Percentiles rank a stretch among this genome's conserved stretches.
Conservation (phyloP, 176 grass and related monocot species). For the Carex kokanica region DNA sequence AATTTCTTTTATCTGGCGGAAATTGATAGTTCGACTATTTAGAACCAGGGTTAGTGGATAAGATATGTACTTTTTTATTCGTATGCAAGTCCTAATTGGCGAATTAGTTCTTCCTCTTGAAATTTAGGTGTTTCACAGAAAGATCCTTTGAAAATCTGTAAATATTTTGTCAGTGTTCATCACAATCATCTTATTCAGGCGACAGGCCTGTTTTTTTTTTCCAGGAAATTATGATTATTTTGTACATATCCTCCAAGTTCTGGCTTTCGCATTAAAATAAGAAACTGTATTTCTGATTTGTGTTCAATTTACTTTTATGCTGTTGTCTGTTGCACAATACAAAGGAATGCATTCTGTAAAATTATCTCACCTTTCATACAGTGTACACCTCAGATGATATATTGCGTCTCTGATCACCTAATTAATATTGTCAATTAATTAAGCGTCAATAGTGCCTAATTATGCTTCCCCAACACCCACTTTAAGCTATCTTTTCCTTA, state of each 20-base stretch:
- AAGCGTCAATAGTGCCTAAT: not conserved
- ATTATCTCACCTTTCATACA: not conserved
- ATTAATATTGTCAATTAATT: too few species aligned
- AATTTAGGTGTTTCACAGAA: not conserved
- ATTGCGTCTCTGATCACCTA: not conserved
- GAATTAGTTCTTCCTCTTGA: not conserved
- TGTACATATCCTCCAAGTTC: too few species aligned
- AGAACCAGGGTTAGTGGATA: not conserved
- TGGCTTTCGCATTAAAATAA: not conserved
- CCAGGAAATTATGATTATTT: not conserved
- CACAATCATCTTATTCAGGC: not conserved
- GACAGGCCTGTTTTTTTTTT: not conserved
- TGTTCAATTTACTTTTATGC: not conserved
- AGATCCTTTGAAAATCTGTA: not conserved
- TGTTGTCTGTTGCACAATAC: not conserved
- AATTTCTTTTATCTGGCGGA: not conserved
- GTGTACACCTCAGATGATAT: not conserved
- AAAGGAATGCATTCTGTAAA: not conserved
- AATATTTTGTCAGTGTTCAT: not conserved
- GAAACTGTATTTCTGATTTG: not conserved
- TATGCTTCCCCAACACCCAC: not conserved
- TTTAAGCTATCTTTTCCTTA: not conserved
- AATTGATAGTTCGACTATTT: not conserved
- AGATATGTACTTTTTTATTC: not conserved
- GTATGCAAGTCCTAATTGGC: not conserved